These are phyloP conservation scores for Rhododendron ovatum DNA, from an alignment of 148 eudicot species.

Conservation along the genomic window DNA sequence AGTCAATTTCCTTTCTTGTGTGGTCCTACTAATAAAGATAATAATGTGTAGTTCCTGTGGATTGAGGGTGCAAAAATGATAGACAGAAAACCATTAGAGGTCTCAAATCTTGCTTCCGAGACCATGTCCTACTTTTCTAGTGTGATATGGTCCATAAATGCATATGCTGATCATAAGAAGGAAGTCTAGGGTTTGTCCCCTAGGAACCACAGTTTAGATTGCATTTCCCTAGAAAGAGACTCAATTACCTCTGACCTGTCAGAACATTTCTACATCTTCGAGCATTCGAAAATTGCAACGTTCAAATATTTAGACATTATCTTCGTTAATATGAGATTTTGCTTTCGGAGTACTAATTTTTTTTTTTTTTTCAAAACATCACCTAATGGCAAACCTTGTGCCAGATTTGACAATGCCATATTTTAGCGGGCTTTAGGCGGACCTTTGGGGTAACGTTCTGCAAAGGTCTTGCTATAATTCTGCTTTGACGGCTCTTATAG, in stretches of 20 bases:
- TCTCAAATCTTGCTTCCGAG: background rate
- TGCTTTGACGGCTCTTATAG: background rate
- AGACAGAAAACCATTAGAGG: background rate
- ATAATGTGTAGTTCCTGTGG: too few species aligned
- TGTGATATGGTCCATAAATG: background rate
- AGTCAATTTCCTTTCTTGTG: background rate
- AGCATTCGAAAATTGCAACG: too few species aligned
- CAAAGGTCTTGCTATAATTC: background rate
- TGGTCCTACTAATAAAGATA: too few species aligned
- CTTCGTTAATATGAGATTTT: too few species aligned
- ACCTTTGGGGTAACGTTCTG: background rate
- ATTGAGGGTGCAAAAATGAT: background rate
- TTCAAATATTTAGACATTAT: too few species aligned
- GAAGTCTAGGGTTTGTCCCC: background rate
- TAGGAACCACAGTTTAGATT: background rate
- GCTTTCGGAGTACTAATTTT: too few species aligned
- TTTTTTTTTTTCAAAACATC: background rate
- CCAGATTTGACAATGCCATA: background rate
- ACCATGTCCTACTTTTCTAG: background rate
- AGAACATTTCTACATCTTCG: too few species aligned
- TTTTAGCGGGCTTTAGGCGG: background rate
- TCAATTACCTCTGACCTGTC: too few species aligned
- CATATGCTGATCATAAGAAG: background rate
- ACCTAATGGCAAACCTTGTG: background rate
- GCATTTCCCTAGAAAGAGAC: background rate